Evolutionary conservation across 192 early-diverging fungal species (phyloP), one percentile per base, ranked within the genome.

Genomic region (Backusella sp.): DNA sequence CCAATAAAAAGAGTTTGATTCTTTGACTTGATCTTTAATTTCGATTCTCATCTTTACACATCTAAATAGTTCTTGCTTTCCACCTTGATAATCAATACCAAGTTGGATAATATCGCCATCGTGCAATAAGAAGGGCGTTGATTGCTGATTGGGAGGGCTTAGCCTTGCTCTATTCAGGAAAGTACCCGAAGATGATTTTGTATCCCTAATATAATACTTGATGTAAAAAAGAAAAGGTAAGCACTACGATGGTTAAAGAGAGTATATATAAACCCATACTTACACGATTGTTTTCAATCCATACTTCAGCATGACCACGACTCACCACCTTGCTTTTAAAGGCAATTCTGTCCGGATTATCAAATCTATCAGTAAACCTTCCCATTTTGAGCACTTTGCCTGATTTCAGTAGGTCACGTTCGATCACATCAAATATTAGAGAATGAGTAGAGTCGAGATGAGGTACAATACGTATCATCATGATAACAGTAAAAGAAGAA

Each of bases 151-250:
- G 23, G 96, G 93, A 17, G 96, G 92, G 59, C 92, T 92, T 19
- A 99, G 84, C n/a, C 98, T 85, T 83, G 94, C 90, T 83, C 96
- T 92, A 86, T 99, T 99, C 37, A 99, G 85, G 76, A 98, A 99
- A 15, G 98, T 99, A 11, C 98, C 98, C 34, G 97, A 98, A 3
- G 97, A 99, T 28, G 94, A 96, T 74, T 95, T 97, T 53, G 94
- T 96, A 83, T 99, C 98, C 77, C 92, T 91, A 75, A 98, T 93
- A 78, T 62, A 62, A 28, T 28, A 62, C 56, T 62, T 28, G 19
- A 8, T 53, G 46, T 19, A 49, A 36, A 37, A 37, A 49, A 49
- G 19, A 49, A n/a, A 7, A 49, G 6, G 9, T 23, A 26, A 28
- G 11, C 37, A 11, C 11, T 39, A 39, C 11, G 9, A 12, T 39